Evolutionary conservation across 495 filamentous ascomycete species (phyloP).

Genomic region (Penicillium salamii): DNA sequence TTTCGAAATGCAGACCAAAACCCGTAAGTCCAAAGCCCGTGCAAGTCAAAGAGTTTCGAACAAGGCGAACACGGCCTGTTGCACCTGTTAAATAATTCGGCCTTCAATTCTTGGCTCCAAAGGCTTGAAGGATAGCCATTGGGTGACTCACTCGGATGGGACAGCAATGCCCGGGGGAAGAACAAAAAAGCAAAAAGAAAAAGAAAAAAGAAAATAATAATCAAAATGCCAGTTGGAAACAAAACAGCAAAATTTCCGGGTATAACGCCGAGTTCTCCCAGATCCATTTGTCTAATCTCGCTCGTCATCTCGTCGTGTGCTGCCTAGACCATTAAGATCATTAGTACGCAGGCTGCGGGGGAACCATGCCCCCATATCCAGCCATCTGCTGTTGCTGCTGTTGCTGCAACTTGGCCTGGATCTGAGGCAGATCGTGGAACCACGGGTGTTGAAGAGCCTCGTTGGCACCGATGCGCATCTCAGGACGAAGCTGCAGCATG

Average conservation of each 20-base stretch:
- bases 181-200: too few species aligned
- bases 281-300: slow-evolving; percentile 31
- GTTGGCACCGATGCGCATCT: slow-evolving; percentile 82
- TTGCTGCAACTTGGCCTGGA: slow-evolving; percentile 51
- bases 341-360: slow-evolving; percentile 40
- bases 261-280: slow-evolving; percentile 38
- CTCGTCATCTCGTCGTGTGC: slow-evolving; percentile 33
- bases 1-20: too few species aligned
- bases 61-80: not conserved
- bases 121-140: too few species aligned
- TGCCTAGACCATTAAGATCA: slow-evolving; percentile 15
- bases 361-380: slow-evolving; percentile 43
- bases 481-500: slow-evolving; percentile 91
- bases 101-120: too few species aligned
- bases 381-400: slow-evolving; percentile 44
- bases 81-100: not conserved
- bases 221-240: slow-evolving; percentile 5
- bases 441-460: slow-evolving; percentile 86
- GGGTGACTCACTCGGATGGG: not conserved
- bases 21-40: not conserved
- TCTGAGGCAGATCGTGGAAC: slow-evolving; percentile 67
- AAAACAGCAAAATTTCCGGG: slow-evolving; percentile 16
- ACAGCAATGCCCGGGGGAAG: not conserved
- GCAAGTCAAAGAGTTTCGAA: not conserved
- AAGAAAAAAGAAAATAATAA: slow-evolving; percentile 1